phyloP scores from a whole-genome alignment of 2,329 filamentous ascomycete genomes.

The Pezicula radicicola region DNA sequence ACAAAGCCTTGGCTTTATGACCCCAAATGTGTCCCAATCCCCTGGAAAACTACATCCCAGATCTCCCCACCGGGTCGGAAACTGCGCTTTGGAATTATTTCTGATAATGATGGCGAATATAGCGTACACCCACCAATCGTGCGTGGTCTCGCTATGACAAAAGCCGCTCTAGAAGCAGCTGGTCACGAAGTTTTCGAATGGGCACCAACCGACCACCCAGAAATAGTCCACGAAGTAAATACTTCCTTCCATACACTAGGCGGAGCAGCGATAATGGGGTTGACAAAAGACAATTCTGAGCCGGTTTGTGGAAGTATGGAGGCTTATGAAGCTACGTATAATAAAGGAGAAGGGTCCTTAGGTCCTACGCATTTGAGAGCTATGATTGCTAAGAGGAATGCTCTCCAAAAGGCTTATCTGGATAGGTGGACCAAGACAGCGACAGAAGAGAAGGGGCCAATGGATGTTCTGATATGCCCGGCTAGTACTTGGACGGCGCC shows the following conservation, averaged over 20 bases:
- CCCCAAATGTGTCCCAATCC: slow-evolving; percentile 34
- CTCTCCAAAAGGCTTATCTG: slow-evolving; percentile 31
- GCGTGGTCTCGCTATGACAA: slow-evolving; percentile 30
- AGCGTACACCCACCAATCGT: slow-evolving; percentile 35
- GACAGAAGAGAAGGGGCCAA: slow-evolving; percentile 23
- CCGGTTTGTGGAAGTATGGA: slow-evolving; percentile 26
- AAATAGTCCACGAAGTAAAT: slow-evolving; percentile 25
- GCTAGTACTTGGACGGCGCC: slow-evolving; percentile 32
- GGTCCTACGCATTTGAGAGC: slow-evolving; percentile 25
- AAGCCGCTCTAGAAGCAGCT: slow-evolving; percentile 28
- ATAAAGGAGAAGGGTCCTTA: slow-evolving; percentile 23
- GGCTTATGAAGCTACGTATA: slow-evolving; percentile 22
- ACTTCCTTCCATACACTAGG: slow-evolving; percentile 30
- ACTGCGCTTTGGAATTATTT: slow-evolving; percentile 34
- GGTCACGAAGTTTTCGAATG: slow-evolving; percentile 35
- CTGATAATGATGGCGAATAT: slow-evolving; percentile 31
- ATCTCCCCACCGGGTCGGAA: slow-evolving; percentile 32
- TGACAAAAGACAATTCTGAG: slow-evolving; percentile 24
- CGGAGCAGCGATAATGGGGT: slow-evolving; percentile 24
- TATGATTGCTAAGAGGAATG: slow-evolving; percentile 29
- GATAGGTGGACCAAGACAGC: slow-evolving; percentile 32
- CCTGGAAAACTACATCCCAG: slow-evolving; percentile 31
- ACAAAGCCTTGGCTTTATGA: slow-evolving; percentile 33
- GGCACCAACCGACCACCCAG: slow-evolving; percentile 29
- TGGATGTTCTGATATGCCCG: slow-evolving; percentile 33